Base-by-base conservation (phyloP, 495 filamentous ascomycete genomes). In the Daldinia childiae region DNA sequence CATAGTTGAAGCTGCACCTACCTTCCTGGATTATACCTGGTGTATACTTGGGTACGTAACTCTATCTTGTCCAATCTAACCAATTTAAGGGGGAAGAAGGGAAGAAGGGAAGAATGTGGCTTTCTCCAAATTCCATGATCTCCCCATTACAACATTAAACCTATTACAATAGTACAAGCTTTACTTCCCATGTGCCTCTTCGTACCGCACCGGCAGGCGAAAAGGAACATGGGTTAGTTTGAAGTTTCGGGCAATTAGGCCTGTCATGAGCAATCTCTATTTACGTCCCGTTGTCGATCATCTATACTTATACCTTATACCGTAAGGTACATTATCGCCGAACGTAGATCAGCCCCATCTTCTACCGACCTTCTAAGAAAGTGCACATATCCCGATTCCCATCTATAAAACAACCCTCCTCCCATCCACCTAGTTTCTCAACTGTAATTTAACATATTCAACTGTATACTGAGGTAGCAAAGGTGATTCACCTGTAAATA, bases 241-340 rank as follows among this genome's bases (percentile, higher is more conserved):
- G 65, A 66, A 58, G 55, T 73, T 65, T 73, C 66, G 71, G 71
- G 66, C 71, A 68, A 69, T 73, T 73, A 66, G 57, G 27, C 62
- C 51, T 73, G 64, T 68, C 50, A 66, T 54, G 32, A 68, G 43
- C 45, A 21, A 58, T 26, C 19, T 24, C 41, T 62, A 38, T 61
- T 54, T 62, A 45, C 36, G 24, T 43, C 36, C 41, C 54, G 52
- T n/a, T 58, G 70, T 65, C 64, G 70, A 73, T 73, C 70, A 65
- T 64, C 34, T 65, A 65, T 68, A 64, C 55, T 51, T 64, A 64
- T n/a, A n/a, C n/a, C n/a, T n/a, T n/a, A n/a, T 67, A 66, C 24
- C 59, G 58, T 64, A 68, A 65, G 52, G 59, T 69, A 41, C 59
- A 14, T 24, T 41, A 52, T 59, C 38, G 5, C 6, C 6, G 17